Base-by-base conservation (phyloP, 108 stramenopile species). In the Cyclotella baltica region DNA sequence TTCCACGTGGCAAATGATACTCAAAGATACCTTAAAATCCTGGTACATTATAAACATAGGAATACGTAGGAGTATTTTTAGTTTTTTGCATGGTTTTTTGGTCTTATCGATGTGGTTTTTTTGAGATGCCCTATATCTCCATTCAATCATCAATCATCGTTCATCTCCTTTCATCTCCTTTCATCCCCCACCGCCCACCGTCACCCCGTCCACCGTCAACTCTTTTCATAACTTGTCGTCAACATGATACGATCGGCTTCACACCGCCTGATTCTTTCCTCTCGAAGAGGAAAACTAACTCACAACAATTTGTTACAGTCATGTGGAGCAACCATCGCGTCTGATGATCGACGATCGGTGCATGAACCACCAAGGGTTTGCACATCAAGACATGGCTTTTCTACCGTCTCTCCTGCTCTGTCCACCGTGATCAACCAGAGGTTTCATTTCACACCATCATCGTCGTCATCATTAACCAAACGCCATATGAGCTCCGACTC, bases 401-500 rank as follows among this genome's bases (percentile, higher is more conserved):
- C 22, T 10, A 55, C 55, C 20, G 22, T 27, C 23, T 10, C 55
- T 3, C 55, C 55, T n/a, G 23, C 25, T 1, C 11, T 25, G 1
- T 25, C 55, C 55, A 25, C 55, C 55, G n/a, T 11, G 20, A n/a
- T 11, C 22, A 61, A 33, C 15, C 33, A 61, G 15, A 30, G 33
- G 19, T 61, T 33, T 22, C 16, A 16, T n/a, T 6, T 48, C 47
- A n/a, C 47, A 2, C 47, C n/a, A 6, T 48, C 47, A 16, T 62
- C 61, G 13, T 5, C n/a, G n/a, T n/a, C 59, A 61, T 59, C 23
- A 47, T 3, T n/a, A 28, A 33, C 46, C 2, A 59, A 18, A 43
- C 56, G 76, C 33, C 61, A 69, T 20, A 69, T 77, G 67, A 77
- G 76, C 67, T 62, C 76, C 23, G 58, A 58, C 28, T 33, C 56